A percentile compares a stretch with the other conserved stretches of the same genome.
These are phyloP conservation scores for Phycomyces nitens DNA, from an alignment of 192 early-diverging fungal species.

Conservation along the genomic window DNA sequence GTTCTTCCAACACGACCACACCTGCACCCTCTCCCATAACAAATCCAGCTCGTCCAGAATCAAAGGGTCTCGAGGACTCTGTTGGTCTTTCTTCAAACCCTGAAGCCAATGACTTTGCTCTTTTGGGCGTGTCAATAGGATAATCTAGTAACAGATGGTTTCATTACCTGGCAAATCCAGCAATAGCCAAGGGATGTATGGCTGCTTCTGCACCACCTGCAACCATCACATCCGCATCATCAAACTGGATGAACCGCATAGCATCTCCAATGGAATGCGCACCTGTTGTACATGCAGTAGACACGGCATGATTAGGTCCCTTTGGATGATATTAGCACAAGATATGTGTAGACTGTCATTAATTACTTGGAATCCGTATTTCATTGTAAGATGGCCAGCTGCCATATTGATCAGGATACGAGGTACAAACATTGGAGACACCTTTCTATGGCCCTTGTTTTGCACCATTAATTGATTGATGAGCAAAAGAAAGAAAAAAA, in stretches of 20 bases:
- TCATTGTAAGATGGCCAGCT: conserved; percentile 89
- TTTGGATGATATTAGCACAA: conserved; percentile 24
- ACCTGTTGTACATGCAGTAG: conserved; percentile 95
- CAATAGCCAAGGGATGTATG: conserved; percentile 80
- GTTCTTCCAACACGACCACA: conserved; percentile 85
- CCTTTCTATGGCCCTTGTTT: conserved; percentile 64
- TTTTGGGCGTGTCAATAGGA: not conserved
- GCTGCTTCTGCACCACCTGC: conserved; percentile 88
- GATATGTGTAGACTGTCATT: not conserved
- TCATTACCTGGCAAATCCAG: conserved; percentile 68
- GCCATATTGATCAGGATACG: conserved; percentile 92
- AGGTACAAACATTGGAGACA: conserved; percentile 91
- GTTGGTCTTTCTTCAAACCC: conserved; percentile 76
- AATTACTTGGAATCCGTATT: conserved; percentile 67
- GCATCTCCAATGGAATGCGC: conserved; percentile 95
- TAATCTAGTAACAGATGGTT: not conserved
- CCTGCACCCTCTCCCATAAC: conserved; percentile 94
- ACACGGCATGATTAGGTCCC: conserved; percentile 90
- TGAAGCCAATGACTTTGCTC: conserved; percentile 79
- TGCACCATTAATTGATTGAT: not conserved
- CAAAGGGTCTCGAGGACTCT: conserved; percentile 89
- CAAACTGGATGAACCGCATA: conserved; percentile 84
- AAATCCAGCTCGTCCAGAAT: conserved; percentile 81
- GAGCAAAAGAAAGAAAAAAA: conserved; percentile 1
- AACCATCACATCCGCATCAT: conserved; percentile 92